Evolutionary conservation across 2,329 filamentous ascomycete genomes (phyloP), one percentile per base, ranked within the genome.

Genomic region (Cytospora chrysosperma): DNA sequence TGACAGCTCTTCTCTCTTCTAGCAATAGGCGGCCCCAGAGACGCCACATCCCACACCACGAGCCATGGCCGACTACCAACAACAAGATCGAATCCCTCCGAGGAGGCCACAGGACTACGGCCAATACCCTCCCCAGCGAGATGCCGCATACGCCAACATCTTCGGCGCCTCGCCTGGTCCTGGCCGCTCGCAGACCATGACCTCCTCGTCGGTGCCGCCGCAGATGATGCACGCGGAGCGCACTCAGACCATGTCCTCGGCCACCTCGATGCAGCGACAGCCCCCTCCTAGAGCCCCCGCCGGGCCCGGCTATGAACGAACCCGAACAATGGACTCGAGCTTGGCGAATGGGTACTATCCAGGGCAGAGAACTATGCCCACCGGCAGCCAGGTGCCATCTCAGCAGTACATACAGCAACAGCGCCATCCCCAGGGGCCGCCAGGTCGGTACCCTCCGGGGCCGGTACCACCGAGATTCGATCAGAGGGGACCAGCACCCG

Each of bases 131-230:
- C 64, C 58, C 17, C 76, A 77, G 62, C 90, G 95, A 79, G 93
- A 99, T 85, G 92, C 92, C 70, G 95, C 94, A 69, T 99, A 96
- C 77, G 92, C 91, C 69, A 94, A 94, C 78, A 98, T 98, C 74
- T 99, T 98, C 75, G 95, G 94, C 70, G 88, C 88, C 68, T 85
- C 91, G 68, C 93, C 92, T 68, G 92, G 92, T 54, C 87, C 91
- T 53, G 94, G 94, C 64, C 89, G 95, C 75, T 96, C 93, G 63
- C 93, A 97, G 73, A 97, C 94, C 28, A 97, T 98, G 93, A 95
- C 89, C 68, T 93, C 91, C 62, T 88, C 92, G 68, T 84, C 89
- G 50, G 72, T 78, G 64, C 78, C 75, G 56, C 77, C 81, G 56
- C 75, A 79, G 70, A 79, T 81, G 74, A 78, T 78, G 71, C 81